Conservation (phyloP, 441 rosid species). For the Geranium incanum region DNA sequence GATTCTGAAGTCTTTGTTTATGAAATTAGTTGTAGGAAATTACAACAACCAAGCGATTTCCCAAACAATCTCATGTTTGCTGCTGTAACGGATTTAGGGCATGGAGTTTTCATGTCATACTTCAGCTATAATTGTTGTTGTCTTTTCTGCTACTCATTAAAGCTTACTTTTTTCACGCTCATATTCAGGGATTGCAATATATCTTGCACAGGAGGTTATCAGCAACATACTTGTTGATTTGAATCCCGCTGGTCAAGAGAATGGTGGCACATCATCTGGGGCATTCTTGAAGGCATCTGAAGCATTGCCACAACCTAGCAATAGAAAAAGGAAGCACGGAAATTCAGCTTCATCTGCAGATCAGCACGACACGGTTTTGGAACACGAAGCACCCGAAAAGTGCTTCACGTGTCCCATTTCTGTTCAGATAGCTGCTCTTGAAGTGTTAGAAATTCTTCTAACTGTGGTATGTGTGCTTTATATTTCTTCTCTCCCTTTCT, state of each 20-base stretch:
- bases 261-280: constrained; percentile 22
- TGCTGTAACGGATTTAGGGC: background rate
- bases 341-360: constrained; percentile 32
- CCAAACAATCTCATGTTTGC: background rate
- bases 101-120: background rate
- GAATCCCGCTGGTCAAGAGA: constrained; percentile 29
- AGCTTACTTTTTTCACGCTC: constrained; percentile 4
- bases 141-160: constrained; percentile 20
- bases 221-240: constrained; percentile 50
- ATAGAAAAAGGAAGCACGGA: constrained; percentile 61
- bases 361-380: constrained; percentile 32
- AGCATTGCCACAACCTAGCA: constrained; percentile 27
- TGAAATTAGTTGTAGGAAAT: background rate
- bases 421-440: constrained; percentile 72
- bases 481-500: background rate
- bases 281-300: constrained; percentile 27
- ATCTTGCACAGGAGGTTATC: constrained; percentile 56
- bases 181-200: constrained; percentile 59
- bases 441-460: constrained; percentile 65
- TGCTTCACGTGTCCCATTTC: constrained; percentile 28
- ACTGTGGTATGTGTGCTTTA: constrained; percentile 47
- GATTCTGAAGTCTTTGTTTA: background rate
- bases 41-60: background rate
- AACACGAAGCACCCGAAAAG: constrained; percentile 33
- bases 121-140: background rate